These are phyloP conservation scores for Byssoonygena ceratinophila DNA, from an alignment of 2,329 filamentous ascomycete species.

Conservation along the genomic window DNA sequence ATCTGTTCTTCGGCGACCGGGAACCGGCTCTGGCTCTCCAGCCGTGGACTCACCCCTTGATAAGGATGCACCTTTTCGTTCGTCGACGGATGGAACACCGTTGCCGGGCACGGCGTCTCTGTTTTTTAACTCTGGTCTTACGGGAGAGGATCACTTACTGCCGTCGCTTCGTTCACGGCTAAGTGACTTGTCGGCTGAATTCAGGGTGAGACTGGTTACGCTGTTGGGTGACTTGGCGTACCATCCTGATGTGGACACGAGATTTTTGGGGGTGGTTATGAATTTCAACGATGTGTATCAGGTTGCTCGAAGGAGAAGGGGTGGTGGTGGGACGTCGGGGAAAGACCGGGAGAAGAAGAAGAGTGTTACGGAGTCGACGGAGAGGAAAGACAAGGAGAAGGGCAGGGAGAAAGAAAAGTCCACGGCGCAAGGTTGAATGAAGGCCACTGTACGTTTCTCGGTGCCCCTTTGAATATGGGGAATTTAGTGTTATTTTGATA, in stretches of 20 bases:
- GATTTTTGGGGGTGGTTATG: slow-evolving; percentile 93
- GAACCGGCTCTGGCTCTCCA: slow-evolving; percentile 18
- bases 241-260: slow-evolving; percentile 88
- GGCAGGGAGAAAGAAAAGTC: slow-evolving; percentile 18
- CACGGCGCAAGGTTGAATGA: background rate
- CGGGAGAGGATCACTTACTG: slow-evolving; percentile 52
- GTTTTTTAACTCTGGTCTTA: slow-evolving; percentile 4
- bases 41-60: slow-evolving; percentile 17
- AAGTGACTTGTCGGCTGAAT: slow-evolving; percentile 60
- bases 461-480: background rate
- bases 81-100: slow-evolving; percentile 11
- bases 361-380: slow-evolving; percentile 25
- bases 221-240: slow-evolving; percentile 83
- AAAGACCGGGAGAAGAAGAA: slow-evolving; percentile 27
- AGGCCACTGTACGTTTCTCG: background rate
- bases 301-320: slow-evolving; percentile 53
- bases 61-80: background rate
- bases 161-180: slow-evolving; percentile 66
- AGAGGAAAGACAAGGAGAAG: slow-evolving; percentile 23
- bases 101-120: background rate
- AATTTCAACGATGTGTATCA: slow-evolving; percentile 98
- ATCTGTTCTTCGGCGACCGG: slow-evolving; percentile 17
- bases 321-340: slow-evolving; percentile 23
- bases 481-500: background rate
- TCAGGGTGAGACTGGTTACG: slow-evolving; percentile 64